Evolutionary conservation across 1,284 basidiomycete species (phyloP).

Genomic region (Thecaphora frezii): DNA sequence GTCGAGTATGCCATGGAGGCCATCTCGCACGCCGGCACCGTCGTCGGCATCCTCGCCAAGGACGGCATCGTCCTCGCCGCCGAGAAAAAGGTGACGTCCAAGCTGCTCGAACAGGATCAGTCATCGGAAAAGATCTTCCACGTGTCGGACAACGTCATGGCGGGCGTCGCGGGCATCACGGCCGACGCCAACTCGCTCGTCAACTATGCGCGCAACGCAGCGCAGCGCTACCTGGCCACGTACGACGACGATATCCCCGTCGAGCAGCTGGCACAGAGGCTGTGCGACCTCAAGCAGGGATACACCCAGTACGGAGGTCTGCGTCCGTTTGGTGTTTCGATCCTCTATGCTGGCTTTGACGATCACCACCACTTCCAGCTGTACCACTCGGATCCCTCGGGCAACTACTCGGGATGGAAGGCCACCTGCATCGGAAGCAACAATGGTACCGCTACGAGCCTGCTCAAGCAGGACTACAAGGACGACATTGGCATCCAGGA

Average conservation of each 20-base stretch:
- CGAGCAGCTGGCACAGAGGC: conserved; percentile 85
- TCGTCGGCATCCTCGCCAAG: conserved; percentile 88
- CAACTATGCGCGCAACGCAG: conserved; percentile 87
- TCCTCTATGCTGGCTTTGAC: conserved; percentile 95
- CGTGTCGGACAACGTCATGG: conserved; percentile 77
- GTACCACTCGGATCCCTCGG: conserved; percentile 96
- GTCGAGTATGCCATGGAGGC: conserved; percentile 99
- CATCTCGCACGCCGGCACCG: conserved; percentile 93
- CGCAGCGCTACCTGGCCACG: conserved; percentile 79
- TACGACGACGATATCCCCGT: conserved; percentile 99
- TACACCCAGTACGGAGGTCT: conserved; percentile 98
- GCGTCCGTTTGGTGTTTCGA: conserved; percentile 93
- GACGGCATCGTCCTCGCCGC: conserved; percentile 91
- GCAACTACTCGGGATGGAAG: conserved; percentile 99
- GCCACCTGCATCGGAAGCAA: conserved; percentile 97
- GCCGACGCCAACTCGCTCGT: conserved; percentile 97
- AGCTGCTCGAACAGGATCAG: conserved; percentile 85
- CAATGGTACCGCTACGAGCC: conserved; percentile 87
- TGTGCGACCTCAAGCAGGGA: conserved; percentile 97
- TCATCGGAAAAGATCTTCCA: conserved; percentile 97
- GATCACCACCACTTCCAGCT: conserved; percentile 94
- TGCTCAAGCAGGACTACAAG: conserved; percentile 98
- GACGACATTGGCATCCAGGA: conserved; percentile 71
- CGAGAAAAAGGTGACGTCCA: conserved; percentile 98
- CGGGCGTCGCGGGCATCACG: conserved; percentile 91